Evolutionary conservation across 106 monocot species (phyloP).

Genomic region (Acanthochlamys bracteata): DNA sequence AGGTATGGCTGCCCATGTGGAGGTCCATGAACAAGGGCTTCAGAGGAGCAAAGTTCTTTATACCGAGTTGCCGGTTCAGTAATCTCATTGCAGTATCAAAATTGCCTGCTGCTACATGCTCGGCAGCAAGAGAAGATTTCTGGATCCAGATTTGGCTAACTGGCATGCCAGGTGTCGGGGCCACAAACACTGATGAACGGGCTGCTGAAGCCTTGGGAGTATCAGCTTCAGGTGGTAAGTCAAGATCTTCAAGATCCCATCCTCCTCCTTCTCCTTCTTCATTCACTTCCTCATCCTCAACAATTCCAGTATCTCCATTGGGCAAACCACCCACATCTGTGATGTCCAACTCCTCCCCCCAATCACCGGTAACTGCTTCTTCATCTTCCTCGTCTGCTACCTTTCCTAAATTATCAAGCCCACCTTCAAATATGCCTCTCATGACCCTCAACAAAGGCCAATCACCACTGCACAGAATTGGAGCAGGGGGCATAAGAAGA

Average conservation of each 20-base stretch:
- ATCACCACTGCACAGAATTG: conserved; percentile 57
- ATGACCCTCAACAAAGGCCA: conserved; percentile 80
- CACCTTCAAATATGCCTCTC: conserved; percentile 83
- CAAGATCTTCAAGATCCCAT: conserved; percentile 88
- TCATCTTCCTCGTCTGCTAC: conserved; percentile 63
- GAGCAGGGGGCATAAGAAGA: conserved; percentile 70
- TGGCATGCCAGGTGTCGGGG: conserved; percentile 74
- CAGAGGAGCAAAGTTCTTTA: conserved; percentile 71
- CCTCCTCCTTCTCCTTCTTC: conserved; percentile 66
- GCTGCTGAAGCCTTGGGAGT: conserved; percentile 40
- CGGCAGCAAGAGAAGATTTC: conserved; percentile 80
- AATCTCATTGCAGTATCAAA: conserved; percentile 83
- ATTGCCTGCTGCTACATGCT: conserved; percentile 85
- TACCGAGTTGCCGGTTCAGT: conserved; percentile 71
- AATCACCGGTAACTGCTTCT: conserved; percentile 45
- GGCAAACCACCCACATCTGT: conserved; percentile 42
- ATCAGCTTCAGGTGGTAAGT: conserved; percentile 60
- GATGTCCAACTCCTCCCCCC: conserved; percentile 80
- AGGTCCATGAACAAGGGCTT: conserved; percentile 68
- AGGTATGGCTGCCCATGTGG: conserved; percentile 64
- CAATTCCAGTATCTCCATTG: conserved; percentile 39
- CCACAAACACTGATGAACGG: conserved; percentile 55
- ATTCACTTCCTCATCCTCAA: conserved; percentile 41
- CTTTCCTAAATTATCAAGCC: conserved; percentile 47
- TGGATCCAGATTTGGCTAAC: conserved; percentile 88